Evolutionary conservation across 441 rosid species (phyloP).

Genomic region (Kokia cookei): DNA sequence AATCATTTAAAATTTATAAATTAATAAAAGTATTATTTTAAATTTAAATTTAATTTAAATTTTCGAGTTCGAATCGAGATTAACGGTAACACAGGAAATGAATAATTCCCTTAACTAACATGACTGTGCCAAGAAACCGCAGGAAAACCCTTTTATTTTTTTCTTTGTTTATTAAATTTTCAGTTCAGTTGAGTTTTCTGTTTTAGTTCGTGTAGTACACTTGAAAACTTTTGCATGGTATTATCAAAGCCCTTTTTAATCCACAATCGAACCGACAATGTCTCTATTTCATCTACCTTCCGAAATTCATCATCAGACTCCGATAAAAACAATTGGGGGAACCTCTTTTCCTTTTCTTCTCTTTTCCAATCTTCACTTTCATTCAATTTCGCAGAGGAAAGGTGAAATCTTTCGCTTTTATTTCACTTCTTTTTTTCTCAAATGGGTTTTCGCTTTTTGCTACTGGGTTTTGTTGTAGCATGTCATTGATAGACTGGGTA

Average conservation of each 20-base stretch:
- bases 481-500: not conserved
- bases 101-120: not conserved
- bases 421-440: not conserved
- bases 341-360: not conserved
- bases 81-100: rapidly evolving
- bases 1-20: not conserved
- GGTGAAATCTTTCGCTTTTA: not conserved
- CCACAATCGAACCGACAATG: not conserved
- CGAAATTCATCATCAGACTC: not conserved
- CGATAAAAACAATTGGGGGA: not conserved
- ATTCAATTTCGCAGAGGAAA: not conserved
- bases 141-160: not conserved
- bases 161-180: not conserved
- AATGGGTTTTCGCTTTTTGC: not conserved
- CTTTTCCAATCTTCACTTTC: not conserved
- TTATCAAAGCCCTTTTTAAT: not conserved
- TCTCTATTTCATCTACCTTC: not conserved
- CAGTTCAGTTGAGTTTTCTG: not conserved
- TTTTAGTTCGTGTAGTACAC: not conserved
- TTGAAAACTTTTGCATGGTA: not conserved
- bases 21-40: no score
- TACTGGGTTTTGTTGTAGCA: not conserved
- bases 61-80: no score
- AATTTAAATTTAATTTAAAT: not conserved
- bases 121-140: not conserved